Evolutionary conservation across 345 rosid species (phyloP).

Genomic region (Rhodamnia argentea): DNA sequence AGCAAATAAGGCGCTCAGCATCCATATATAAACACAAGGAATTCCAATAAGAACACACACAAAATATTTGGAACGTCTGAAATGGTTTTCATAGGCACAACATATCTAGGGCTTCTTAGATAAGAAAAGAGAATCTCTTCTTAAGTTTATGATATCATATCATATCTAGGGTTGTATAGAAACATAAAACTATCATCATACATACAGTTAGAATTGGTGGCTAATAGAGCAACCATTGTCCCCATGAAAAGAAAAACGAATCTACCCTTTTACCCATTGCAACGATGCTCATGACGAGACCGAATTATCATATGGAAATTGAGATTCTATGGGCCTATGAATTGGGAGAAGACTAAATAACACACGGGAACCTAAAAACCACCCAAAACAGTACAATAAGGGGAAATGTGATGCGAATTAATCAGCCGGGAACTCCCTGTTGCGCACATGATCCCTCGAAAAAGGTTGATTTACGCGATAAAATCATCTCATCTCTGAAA

Average conservation of each 20-base stretch:
- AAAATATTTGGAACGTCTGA: background rate
- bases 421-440: background rate
- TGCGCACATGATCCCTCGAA: background rate
- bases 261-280: background rate
- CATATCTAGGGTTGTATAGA: background rate
- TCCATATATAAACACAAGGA: background rate
- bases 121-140: background rate
- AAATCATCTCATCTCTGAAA: background rate
- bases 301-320: background rate
- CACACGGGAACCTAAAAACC: background rate
- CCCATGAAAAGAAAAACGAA: background rate
- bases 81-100: background rate
- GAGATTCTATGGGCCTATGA: background rate
- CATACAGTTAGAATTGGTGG: background rate
- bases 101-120: background rate
- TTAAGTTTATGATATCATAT: background rate
- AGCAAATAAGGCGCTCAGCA: background rate
- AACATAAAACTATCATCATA: background rate
- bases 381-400: background rate
- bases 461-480: background rate
- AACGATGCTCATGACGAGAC: background rate
- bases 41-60: background rate
- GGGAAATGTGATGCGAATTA: background rate
- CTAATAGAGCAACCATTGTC: background rate
- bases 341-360: background rate